phyloP scores from a whole-genome alignment of 2,329 filamentous ascomycete species.

The Emydomyces testavorans region DNA sequence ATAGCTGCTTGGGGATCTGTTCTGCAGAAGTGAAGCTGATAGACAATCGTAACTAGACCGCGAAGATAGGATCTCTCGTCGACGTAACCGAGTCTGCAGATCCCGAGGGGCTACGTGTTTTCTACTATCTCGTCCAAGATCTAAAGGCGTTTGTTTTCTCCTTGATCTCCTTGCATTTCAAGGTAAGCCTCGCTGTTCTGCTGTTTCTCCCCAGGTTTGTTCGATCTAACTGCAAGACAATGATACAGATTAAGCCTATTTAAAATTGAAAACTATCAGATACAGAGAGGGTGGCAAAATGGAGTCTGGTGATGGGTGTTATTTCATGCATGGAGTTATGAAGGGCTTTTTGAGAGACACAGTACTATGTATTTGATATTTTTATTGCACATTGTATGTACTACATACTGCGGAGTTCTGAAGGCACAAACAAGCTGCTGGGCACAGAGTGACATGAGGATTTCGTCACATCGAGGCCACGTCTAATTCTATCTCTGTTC shows the following conservation, averaged over 20 bases:
- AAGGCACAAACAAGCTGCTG: background rate
- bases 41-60: slow-evolving; percentile 51
- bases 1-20: slow-evolving; percentile 19
- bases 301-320: background rate
- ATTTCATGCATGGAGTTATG: slow-evolving; percentile 1
- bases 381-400: background rate
- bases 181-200: slow-evolving; percentile 41
- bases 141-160: slow-evolving; percentile 95
- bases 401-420: background rate
- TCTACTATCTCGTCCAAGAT: slow-evolving; percentile 97
- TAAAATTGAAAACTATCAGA: slow-evolving; percentile 21
- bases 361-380: too few species aligned
- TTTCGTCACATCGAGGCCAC: too few species aligned
- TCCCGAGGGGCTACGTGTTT: slow-evolving; percentile 88
- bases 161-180: slow-evolving; percentile 92
- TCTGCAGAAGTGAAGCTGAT: background rate
- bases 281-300: slow-evolving; percentile 7
- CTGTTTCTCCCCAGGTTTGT: background rate
- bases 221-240: background rate
- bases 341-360: background rate
- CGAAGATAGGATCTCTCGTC: slow-evolving; percentile 93
- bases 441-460: background rate
- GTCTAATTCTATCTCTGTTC: too few species aligned
- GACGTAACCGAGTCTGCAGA: slow-evolving; percentile 95
- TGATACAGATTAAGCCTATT: slow-evolving; percentile 40